These are phyloP conservation scores for Plantago major DNA, from an alignment of 257 asterid species.

Conservation along the genomic window DNA sequence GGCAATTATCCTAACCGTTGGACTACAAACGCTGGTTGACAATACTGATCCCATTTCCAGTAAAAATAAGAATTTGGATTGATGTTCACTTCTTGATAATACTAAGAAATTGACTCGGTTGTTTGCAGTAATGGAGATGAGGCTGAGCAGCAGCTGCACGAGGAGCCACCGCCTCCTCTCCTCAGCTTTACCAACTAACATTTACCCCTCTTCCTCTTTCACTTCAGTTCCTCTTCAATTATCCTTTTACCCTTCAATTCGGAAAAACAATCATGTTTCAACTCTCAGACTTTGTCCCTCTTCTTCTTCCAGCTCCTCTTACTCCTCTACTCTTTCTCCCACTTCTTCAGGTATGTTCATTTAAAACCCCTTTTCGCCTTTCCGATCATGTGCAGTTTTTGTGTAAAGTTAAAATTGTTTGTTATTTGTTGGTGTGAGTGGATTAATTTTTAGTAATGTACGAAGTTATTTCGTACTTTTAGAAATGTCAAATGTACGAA, in stretches of 20 bases:
- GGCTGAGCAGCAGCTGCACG: constrained; percentile 17
- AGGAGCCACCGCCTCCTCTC: constrained; percentile 10
- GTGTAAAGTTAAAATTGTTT: no score
- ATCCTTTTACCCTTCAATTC: constrained; percentile 8
- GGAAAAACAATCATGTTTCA: constrained; percentile 7
- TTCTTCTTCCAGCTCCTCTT: constrained; percentile 22
- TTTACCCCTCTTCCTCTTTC: constrained; percentile 12
- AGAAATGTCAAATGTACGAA: constrained; percentile 13
- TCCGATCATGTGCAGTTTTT: no score
- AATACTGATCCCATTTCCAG: no score
- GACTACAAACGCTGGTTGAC: constrained; percentile 39
- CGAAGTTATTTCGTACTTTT: no score
- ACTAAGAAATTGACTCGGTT: no score
- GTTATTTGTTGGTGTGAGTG: no score
- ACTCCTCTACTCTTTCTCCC: constrained; percentile 25
- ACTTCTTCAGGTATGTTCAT: constrained; percentile 7
- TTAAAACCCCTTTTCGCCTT: background rate
- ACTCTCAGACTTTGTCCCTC: constrained; percentile 15
- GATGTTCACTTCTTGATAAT: no score
- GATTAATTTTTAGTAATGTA: no score
- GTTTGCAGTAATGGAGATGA: constrained; percentile 27
- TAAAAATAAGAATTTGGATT: no score
- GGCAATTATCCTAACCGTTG: constrained; percentile 72
- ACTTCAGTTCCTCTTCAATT: constrained; percentile 5
- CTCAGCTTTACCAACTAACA: background rate